Evolutionary conservation across 345 rosid genomes (phyloP).

Genomic region (Linum trigynum): DNA sequence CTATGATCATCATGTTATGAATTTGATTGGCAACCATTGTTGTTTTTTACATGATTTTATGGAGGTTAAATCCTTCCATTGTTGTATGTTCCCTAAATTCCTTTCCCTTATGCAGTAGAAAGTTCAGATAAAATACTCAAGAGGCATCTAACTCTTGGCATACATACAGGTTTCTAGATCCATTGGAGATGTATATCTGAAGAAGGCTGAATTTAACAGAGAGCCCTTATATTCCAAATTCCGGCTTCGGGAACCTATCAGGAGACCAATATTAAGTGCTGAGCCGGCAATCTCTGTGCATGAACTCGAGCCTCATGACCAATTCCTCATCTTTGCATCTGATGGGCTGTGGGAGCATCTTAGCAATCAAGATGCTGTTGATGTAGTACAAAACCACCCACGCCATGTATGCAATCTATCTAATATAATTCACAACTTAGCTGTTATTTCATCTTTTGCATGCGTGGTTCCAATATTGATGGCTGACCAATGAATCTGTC

Average conservation of each 20-base stretch:
- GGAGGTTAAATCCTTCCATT: neutral
- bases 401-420: conserved; percentile 14
- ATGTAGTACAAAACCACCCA: conserved; percentile 25
- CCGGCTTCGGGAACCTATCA: conserved; percentile 26
- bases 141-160: neutral
- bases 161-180: conserved; percentile 24
- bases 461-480: neutral
- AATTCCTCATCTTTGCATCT: conserved; percentile 24
- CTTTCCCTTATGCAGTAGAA: neutral
- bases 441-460: neutral
- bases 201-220: conserved; percentile 27
- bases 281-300: conserved; percentile 22
- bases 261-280: conserved; percentile 25
- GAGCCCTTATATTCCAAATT: conserved; percentile 22
- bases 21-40: neutral
- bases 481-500: neutral
- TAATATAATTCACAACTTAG: neutral
- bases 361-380: conserved; percentile 28
- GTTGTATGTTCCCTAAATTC: neutral
- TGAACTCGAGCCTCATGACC: conserved; percentile 22
- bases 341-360: conserved; percentile 33
- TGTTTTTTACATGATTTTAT: neutral
- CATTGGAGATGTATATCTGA: conserved; percentile 25
- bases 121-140: neutral
- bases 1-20: neutral